These are phyloP conservation scores for Solanum corneliomulleri DNA, from an alignment of 257 asterid genomes.

Conservation along the genomic window DNA sequence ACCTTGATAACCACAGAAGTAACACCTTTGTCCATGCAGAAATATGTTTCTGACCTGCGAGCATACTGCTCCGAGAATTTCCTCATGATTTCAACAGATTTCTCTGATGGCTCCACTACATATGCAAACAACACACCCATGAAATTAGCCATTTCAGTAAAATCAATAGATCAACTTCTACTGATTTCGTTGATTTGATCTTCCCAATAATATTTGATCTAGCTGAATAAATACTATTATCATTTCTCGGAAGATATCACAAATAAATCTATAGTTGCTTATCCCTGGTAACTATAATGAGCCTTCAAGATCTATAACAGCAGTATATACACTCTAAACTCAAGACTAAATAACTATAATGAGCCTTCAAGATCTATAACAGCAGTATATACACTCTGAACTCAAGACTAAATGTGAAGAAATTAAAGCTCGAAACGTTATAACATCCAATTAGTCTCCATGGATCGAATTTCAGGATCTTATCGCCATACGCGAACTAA, in stretches of 20 bases:
- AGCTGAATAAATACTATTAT: not conserved
- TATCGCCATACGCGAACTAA: not conserved
- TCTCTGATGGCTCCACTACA: constrained; percentile 81
- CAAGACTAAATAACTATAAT: not conserved
- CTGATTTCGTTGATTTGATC: not conserved
- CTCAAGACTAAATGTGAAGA: not conserved
- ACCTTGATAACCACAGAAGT: constrained; percentile 91
- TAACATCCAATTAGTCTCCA: not conserved
- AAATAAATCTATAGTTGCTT: not conserved
- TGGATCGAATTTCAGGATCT: not conserved
- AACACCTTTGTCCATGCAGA: constrained; percentile 88
- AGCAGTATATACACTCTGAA: not conserved
- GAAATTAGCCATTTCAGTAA: not conserved
- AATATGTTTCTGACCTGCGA: constrained; percentile 71
- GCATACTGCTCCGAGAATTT: constrained; percentile 97
- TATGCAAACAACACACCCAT: not conserved
- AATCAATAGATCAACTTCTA: not conserved
- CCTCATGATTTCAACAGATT: constrained; percentile 93
- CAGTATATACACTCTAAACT: not conserved
- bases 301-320: not conserved
- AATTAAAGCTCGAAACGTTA: not conserved
- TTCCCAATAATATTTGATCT: not conserved
- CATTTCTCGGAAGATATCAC: not conserved
- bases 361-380: not conserved
- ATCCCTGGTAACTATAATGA: not conserved